Evolutionary conservation across 306 rosid species (phyloP).

Genomic region (Morella rubra): DNA sequence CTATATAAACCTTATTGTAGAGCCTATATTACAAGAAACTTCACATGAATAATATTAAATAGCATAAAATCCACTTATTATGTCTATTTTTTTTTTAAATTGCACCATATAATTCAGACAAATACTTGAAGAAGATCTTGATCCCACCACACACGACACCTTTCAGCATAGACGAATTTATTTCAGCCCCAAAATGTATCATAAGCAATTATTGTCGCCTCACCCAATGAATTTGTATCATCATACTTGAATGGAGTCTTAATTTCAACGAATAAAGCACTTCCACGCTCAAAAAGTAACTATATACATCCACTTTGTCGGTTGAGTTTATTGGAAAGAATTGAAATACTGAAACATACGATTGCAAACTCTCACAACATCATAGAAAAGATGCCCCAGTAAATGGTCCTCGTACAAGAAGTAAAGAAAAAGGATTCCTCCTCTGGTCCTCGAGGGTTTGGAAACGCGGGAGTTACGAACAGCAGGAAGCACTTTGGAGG

Average conservation of each 20-base stretch:
- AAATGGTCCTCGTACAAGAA: conserved; percentile 18
- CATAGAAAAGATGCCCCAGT: conserved; percentile 13
- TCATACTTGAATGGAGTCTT: background rate
- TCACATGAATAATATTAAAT: no score
- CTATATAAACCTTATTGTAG: no score
- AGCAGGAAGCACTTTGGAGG: background rate
- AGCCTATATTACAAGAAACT: no score
- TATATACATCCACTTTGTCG: conserved; percentile 10
- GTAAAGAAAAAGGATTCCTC: background rate
- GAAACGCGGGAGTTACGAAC: background rate
- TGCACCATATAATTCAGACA: no score
- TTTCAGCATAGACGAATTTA: no score
- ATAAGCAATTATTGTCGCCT: background rate
- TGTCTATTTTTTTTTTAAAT: no score
- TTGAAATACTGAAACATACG: background rate
- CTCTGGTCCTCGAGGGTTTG: background rate
- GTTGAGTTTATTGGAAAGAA: conserved; percentile 16
- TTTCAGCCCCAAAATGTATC: no score
- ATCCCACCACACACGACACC: no score
- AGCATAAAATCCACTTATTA: no score
- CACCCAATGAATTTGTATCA: background rate
- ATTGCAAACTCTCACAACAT: conserved; percentile 23
- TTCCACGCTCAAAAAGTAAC: conserved; percentile 17
- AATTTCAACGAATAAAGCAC: conserved; percentile 6
- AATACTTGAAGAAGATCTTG: no score